Evolutionary conservation across 2,329 filamentous ascomycete species (phyloP).

Genomic region (Trichothecium roseum): DNA sequence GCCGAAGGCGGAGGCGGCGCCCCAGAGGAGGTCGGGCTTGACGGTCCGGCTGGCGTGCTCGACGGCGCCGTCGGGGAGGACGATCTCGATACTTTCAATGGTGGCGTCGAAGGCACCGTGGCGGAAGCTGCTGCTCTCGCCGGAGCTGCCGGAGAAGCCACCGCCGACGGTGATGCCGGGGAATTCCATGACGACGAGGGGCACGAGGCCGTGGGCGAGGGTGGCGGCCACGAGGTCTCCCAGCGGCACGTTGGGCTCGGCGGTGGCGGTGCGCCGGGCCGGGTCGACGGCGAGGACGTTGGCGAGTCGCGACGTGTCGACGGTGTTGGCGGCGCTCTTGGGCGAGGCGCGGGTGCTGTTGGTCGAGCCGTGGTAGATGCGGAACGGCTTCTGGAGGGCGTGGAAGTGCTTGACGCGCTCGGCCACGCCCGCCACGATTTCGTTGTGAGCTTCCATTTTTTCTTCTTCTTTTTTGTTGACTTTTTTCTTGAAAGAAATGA

Average conservation of each 20-base stretch:
- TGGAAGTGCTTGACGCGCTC: constrained; percentile 33
- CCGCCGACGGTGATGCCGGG: constrained; percentile 63
- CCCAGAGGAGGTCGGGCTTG: constrained; percentile 50
- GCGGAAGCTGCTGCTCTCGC: constrained; percentile 58
- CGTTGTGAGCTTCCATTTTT: constrained; percentile 32
- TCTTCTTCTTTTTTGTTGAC: background rate
- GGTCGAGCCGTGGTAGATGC: constrained; percentile 69
- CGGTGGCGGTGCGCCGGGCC: constrained; percentile 43
- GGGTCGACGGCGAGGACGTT: constrained; percentile 52
- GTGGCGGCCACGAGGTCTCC: constrained; percentile 50
- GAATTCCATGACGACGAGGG: constrained; percentile 61
- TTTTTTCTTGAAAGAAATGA: background rate
- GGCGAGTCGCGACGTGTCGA: constrained; percentile 57
- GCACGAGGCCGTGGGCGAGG: constrained; percentile 43
- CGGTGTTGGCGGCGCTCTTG: constrained; percentile 38
- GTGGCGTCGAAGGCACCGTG: constrained; percentile 56
- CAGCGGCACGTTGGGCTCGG: constrained; percentile 63
- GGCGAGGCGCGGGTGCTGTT: constrained; percentile 59
- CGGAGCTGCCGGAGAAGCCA: constrained; percentile 56
- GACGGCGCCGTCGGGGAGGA: constrained; percentile 50
- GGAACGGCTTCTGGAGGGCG: constrained; percentile 42
- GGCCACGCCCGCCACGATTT: constrained; percentile 31
- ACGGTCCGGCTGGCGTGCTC: constrained; percentile 42
- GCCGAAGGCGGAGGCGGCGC: constrained; percentile 55
- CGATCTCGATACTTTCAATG: constrained; percentile 52